phyloP scores from a whole-genome alignment of 768 basidiomycete genomes.

The Tricholoma matsutake region DNA sequence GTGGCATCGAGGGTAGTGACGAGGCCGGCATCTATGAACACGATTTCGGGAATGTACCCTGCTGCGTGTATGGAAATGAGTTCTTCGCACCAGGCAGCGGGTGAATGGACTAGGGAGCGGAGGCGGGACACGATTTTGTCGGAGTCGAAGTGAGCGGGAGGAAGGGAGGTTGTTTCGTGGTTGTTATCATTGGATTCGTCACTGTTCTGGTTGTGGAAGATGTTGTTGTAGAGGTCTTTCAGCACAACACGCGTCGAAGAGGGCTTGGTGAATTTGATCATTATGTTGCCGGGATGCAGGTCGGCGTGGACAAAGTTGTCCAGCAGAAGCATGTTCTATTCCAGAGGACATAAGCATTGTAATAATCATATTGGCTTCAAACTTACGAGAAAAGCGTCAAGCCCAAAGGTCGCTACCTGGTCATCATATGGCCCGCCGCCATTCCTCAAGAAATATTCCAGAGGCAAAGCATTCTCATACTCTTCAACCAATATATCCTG shows the following conservation, averaged over 20 bases:
- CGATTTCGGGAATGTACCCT: constrained; percentile 90
- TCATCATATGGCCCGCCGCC: constrained; percentile 92
- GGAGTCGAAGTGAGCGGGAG: constrained; percentile 44
- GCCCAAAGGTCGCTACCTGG: constrained; percentile 84
- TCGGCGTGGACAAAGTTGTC: constrained; percentile 98
- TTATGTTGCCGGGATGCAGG: constrained; percentile 92
- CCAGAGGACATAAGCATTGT: constrained; percentile 2
- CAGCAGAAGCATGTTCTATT: constrained; percentile 92
- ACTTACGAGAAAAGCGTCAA: constrained; percentile 92
- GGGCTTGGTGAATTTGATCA: constrained; percentile 95
- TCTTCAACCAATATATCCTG: constrained; percentile 87
- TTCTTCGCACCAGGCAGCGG: constrained; percentile 66
- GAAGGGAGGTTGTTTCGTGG: constrained; percentile 22
- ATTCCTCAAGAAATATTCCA: constrained; percentile 82
- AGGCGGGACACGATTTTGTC: constrained; percentile 71
- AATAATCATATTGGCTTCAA: not conserved
- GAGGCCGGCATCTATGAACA: constrained; percentile 96
- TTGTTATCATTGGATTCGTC: constrained; percentile 7
- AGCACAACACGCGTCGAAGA: constrained; percentile 65
- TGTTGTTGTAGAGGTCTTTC: constrained; percentile 51
- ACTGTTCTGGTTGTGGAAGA: constrained; percentile 39
- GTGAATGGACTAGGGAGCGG: constrained; percentile 52
- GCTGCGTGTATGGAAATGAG: constrained; percentile 55
- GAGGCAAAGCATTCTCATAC: constrained; percentile 86
- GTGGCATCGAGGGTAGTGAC: constrained; percentile 79